These are phyloP conservation scores for Mesembryanthemum crystallinum DNA, from an alignment of 148 eudicot species.

Conservation along the genomic window DNA sequence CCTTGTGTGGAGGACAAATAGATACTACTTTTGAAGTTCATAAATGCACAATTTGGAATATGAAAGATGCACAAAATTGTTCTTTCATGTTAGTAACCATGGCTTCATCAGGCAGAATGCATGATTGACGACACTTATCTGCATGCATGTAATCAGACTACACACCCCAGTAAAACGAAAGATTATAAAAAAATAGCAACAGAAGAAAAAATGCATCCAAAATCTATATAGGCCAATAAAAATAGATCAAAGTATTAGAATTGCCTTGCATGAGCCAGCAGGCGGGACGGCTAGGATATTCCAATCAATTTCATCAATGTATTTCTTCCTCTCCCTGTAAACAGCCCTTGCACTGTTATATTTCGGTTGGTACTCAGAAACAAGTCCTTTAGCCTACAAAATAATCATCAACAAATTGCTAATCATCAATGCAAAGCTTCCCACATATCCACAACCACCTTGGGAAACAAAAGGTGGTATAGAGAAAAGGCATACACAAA, in stretches of 20 bases:
- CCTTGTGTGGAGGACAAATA: neutral
- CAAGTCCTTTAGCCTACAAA: constrained; percentile 91
- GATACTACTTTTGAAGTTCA: neutral
- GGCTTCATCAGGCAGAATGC: neutral
- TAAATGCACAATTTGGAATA: neutral
- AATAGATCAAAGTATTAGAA: neutral
- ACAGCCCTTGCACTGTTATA: constrained; percentile 98
- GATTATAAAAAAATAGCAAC: neutral
- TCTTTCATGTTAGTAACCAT: too few relatives aligned
- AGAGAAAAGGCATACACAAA: too few relatives aligned
- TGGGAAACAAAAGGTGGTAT: too few relatives aligned
- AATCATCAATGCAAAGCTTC: constrained; percentile 6
- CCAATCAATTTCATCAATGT: constrained; percentile 96
- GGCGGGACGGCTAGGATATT: constrained; percentile 94
- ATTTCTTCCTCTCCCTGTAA: constrained; percentile 87
- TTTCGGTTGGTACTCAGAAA: constrained; percentile 93
- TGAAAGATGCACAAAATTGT: neutral
- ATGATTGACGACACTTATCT: neutral
- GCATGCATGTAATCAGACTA: too few relatives aligned
- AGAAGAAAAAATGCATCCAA: neutral
- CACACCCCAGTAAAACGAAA: neutral
- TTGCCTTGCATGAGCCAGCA: constrained; percentile 80
- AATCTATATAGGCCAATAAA: neutral
- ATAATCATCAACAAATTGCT: constrained; percentile 17
- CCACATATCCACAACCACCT: neutral